Evolutionary conservation across 768 basidiomycete genomes (phyloP).

Genomic region (Suillus variegatus): DNA sequence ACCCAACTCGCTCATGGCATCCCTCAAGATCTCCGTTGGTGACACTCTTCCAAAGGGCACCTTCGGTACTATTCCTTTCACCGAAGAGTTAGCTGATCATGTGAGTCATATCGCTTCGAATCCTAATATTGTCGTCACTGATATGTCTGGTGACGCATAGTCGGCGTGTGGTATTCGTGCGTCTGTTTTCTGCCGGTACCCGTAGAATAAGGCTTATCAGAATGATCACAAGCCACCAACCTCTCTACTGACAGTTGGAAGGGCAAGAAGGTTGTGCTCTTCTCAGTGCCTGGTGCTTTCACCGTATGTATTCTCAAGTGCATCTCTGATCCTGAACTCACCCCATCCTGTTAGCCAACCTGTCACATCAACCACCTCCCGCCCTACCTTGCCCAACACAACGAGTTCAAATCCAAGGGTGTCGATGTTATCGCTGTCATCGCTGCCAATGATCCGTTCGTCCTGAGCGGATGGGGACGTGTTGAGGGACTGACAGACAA

Average conservation of each 20-base stretch:
- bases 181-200: slow-evolving; percentile 25
- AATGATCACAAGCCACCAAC: slow-evolving; percentile 41
- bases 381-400: slow-evolving; percentile 46
- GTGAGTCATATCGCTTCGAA: slow-evolving; percentile 35
- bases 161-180: slow-evolving; percentile 65
- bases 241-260: slow-evolving; percentile 68
- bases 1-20: slow-evolving; percentile 4
- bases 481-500: slow-evolving; percentile 66
- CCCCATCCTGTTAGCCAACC: slow-evolving; percentile 31
- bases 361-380: slow-evolving; percentile 47
- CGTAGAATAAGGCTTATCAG: background rate
- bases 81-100: slow-evolving; percentile 60
- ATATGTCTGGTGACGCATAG: slow-evolving; percentile 31
- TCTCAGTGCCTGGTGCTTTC: slow-evolving; percentile 82
- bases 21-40: slow-evolving; percentile 49
- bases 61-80: slow-evolving; percentile 60
- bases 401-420: slow-evolving; percentile 53
- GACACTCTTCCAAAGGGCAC: slow-evolving; percentile 47
- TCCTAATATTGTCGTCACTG: background rate
- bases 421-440: slow-evolving; percentile 54
- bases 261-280: slow-evolving; percentile 79
- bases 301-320: slow-evolving; percentile 49
- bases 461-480: slow-evolving; percentile 63
- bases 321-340: background rate
- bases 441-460: slow-evolving; percentile 61